Evolutionary conservation across 352 stramenopile genomes (phyloP), one percentile per base, ranked within the genome.

Genomic region (Globisporangium takayamanum): DNA sequence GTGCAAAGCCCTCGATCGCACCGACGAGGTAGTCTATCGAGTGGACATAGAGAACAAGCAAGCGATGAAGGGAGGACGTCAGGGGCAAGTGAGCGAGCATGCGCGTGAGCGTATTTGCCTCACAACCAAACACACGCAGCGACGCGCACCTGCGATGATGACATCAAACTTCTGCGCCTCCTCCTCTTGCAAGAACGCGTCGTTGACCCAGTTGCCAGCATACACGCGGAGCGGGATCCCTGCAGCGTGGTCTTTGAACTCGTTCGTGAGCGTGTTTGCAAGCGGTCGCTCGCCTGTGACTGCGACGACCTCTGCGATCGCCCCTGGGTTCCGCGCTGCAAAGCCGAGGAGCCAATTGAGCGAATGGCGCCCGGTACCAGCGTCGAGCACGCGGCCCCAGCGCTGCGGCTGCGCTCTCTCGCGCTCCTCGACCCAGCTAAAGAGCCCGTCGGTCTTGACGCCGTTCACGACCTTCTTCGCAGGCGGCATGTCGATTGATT

Each of bases 1-100:
- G 89, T 37, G 77, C 82, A 68, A 97, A 97, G 20, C 89, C 92
- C 62, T 97, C 92, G 55, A 98, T 92, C 12, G 92, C 89, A 50
- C 92, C 92, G 26, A 98, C 76, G 4, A 98, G 71, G 67, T 98
- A 98, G 67, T 98, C 92, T 80, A 28, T 12, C 16, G 39, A 30
- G 51, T 8, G 15, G 3, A 44, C 14, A 53, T 15, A 1, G 41
- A 41, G 15, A 28, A 18, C 48, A 53, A 20, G 30, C 48, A 53
- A 22, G 28, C 28, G 28, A 30, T 30, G 28, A 30, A 30, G 28
- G 28, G 28, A 30, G 28, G 28, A 5, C 28, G 28, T 30, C n/a
- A n/a, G n/a, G n/a, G n/a, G n/a, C n/a, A n/a, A n/a, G 48, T 20
- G 7, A 41, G 48, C 16, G 16, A 50, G 16, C 45, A 25, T 28